Percentiles rank a stretch among this genome's conserved stretches.
These are phyloP conservation scores for Falciphora oryzae DNA, from an alignment of 2,329 filamentous ascomycete species.

Conservation along the genomic window DNA sequence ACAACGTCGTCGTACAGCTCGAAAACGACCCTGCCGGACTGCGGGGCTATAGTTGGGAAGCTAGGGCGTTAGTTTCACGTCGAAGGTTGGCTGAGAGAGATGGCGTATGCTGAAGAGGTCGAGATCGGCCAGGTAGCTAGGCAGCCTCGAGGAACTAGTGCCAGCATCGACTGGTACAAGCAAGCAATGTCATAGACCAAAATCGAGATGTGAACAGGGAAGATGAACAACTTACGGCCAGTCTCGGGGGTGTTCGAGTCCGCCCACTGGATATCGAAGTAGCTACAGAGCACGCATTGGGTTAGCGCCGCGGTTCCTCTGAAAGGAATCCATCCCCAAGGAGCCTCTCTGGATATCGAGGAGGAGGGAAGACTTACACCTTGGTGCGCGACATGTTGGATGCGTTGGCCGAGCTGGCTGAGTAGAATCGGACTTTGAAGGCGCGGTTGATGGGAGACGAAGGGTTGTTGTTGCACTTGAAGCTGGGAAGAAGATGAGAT, in stretches of 20 bases:
- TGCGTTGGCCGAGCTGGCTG: constrained; percentile 21
- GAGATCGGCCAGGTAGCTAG: not conserved
- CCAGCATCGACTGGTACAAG: not conserved
- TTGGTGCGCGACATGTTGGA: constrained; percentile 40
- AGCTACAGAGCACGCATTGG: constrained; percentile 34
- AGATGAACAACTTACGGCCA: constrained; percentile 12
- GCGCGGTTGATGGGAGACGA: constrained; percentile 29
- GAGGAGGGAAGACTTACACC: constrained; percentile 54
- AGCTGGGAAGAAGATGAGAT: constrained; percentile 20
- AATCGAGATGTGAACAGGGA: not conserved
- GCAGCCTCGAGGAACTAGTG: not conserved
- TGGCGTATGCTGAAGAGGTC: constrained; percentile 12
- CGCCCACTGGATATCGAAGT: constrained; percentile 60
- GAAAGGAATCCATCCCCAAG: not conserved
- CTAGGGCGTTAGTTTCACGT: not conserved
- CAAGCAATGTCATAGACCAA: not conserved
- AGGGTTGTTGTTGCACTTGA: constrained; percentile 23
- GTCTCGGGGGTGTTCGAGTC: not conserved
- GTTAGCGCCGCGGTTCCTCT: not conserved
- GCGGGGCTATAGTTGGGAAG: not conserved
- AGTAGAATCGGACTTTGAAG: constrained; percentile 27
- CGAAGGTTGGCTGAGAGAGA: constrained; percentile 41
- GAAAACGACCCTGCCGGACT: constrained; percentile 65
- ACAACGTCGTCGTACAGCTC: constrained; percentile 79
- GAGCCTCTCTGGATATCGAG: not conserved